Percentiles rank a stretch among this genome's conserved stretches.
Evolutionary conservation across 306 rosid genomes (phyloP).

Genomic region (Rubus idaeus): DNA sequence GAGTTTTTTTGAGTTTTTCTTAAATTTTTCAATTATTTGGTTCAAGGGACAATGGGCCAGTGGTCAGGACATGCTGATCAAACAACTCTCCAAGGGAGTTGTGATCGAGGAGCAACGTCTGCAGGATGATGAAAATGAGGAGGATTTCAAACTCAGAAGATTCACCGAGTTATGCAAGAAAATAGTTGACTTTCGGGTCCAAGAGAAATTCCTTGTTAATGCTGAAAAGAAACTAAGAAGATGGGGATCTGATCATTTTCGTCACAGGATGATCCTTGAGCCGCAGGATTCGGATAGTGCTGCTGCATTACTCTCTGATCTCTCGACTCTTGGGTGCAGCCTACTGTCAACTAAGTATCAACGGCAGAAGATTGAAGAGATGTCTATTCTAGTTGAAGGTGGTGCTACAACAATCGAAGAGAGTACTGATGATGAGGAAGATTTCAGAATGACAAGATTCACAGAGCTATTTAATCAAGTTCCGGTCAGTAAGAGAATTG

Average conservation of each 20-base stretch:
- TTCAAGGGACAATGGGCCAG: not conserved
- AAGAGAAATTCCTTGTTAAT: not conserved
- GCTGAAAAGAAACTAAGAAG: not conserved
- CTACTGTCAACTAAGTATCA: not conserved
- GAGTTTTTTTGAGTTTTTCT: not conserved
- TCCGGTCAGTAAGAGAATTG: not conserved
- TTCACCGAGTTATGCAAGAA: not conserved
- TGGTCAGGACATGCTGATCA: not conserved
- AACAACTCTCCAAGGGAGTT: not conserved
- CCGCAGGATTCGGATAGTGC: not conserved
- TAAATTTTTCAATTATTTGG: not conserved
- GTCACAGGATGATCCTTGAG: not conserved
- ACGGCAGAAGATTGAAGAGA: not conserved
- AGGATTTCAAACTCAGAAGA: not conserved
- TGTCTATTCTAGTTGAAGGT: not conserved
- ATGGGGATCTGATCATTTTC: no score
- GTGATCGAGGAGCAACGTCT: not conserved
- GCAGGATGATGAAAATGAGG: not conserved
- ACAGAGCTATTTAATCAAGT: not conserved
- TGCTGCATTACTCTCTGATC: not conserved
- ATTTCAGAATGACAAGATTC: not conserved
- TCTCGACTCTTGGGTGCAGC: not conserved
- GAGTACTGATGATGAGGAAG: not conserved
- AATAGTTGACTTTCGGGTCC: not conserved
- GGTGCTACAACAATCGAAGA: no score